Conservation (phyloP, 2,329 filamentous ascomycete species). For the Hirsutella minnesotensis region DNA sequence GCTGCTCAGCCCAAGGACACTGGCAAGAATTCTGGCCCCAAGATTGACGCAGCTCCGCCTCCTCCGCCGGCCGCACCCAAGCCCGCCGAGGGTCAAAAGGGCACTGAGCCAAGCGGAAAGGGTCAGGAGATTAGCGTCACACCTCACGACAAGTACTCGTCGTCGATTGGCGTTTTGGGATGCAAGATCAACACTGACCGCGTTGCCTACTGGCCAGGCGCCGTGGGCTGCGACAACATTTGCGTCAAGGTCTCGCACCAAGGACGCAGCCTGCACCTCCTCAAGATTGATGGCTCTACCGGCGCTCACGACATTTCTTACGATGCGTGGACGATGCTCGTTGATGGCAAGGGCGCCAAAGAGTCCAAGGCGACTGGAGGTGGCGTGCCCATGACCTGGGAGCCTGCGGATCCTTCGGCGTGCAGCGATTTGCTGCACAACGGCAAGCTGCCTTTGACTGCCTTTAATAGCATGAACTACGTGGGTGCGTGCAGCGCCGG, state of each 20-base stretch:
- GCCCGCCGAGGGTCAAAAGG: background rate
- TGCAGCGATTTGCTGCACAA: slow-evolving; percentile 38
- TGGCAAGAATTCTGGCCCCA: too few relatives aligned
- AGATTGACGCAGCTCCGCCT: background rate
- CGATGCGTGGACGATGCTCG: slow-evolving; percentile 49
- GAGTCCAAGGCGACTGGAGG: slow-evolving; percentile 29
- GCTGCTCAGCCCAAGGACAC: too few relatives aligned
- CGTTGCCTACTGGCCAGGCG: slow-evolving; percentile 46
- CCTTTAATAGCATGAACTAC: slow-evolving; percentile 46
- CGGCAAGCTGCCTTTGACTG: slow-evolving; percentile 40
- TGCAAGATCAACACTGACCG: slow-evolving; percentile 51
- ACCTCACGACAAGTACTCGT: slow-evolving; percentile 44
- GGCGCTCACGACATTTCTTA: slow-evolving; percentile 49
- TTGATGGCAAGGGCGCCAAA: slow-evolving; percentile 35
- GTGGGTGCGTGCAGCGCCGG: slow-evolving; percentile 30
- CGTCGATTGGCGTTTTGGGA: slow-evolving; percentile 44
- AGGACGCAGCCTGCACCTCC: slow-evolving; percentile 41
- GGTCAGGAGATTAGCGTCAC: slow-evolving; percentile 23
- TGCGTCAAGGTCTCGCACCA: slow-evolving; percentile 41
- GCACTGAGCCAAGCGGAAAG: background rate
- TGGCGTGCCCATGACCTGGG: slow-evolving; percentile 37
- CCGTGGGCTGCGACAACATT: slow-evolving; percentile 41
- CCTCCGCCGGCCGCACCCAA: background rate
- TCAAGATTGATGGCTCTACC: slow-evolving; percentile 42
- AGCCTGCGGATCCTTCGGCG: slow-evolving; percentile 32